Conservation (phyloP, 108 stramenopile species). For the Fragilariopsis cylindrus region DNA sequence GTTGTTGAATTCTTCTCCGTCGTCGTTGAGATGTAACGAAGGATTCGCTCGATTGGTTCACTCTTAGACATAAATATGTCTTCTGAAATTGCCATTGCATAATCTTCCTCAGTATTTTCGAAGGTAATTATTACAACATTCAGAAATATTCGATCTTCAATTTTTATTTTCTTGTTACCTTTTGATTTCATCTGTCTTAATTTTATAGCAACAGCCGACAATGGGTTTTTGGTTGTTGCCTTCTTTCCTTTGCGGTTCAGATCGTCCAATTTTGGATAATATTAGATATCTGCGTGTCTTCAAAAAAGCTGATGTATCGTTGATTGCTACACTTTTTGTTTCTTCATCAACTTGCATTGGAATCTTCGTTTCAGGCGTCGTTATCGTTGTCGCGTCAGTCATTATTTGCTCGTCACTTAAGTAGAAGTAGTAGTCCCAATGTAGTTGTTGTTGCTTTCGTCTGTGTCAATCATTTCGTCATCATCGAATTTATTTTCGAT, state of each 20-base stretch:
- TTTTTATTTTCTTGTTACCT: slow-evolving; percentile 45
- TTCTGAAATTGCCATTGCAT: background rate
- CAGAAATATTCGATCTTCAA: slow-evolving; percentile 48
- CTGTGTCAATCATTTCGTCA: background rate
- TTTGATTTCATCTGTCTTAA: slow-evolving; percentile 52
- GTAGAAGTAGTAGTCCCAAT: background rate
- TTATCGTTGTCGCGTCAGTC: background rate
- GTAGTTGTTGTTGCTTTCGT: background rate
- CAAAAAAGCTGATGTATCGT: background rate
- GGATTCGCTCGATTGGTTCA: slow-evolving; percentile 46
- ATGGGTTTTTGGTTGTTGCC: slow-evolving; percentile 22
- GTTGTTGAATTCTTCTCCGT: background rate
- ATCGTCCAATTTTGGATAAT: slow-evolving; percentile 21
- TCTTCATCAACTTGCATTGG: slow-evolving; percentile 14
- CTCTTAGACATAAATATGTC: slow-evolving; percentile 41
- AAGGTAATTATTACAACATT: slow-evolving; percentile 43
- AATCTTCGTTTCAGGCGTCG: background rate
- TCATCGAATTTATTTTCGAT: background rate
- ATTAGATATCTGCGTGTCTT: background rate
- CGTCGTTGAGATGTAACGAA: slow-evolving; percentile 15
- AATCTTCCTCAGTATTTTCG: background rate
- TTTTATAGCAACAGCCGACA: slow-evolving; percentile 32
- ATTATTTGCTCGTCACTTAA: background rate
- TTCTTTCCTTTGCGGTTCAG: slow-evolving; percentile 19
- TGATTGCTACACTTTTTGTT: background rate